A percentile compares a stretch with the other conserved stretches of the same genome.
phyloP scores from a whole-genome alignment of 2,329 filamentous ascomycete species.

The Epichloe typhina region DNA sequence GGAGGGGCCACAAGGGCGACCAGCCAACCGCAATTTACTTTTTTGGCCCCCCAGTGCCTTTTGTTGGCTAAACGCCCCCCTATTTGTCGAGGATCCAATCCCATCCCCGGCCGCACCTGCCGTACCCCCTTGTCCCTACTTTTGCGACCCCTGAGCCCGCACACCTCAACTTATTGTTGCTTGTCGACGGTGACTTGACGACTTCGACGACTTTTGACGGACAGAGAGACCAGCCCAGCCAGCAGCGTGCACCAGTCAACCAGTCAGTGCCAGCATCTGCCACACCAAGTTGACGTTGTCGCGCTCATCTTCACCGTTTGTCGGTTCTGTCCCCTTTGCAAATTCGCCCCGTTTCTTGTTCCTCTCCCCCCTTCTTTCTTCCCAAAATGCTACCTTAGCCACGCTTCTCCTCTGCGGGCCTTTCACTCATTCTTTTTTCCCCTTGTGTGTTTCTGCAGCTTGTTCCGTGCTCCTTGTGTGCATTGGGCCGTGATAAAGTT shows the following conservation, averaged over 20 bases:
- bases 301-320: neutral
- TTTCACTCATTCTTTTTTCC: slow-evolving; percentile 1
- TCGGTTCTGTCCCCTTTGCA: neutral
- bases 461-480: neutral
- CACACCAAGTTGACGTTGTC: neutral
- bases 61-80: neutral
- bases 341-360: neutral
- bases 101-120: neutral
- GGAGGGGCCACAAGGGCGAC: neutral
- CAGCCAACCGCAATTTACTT: slow-evolving; percentile 1
- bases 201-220: neutral
- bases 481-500: neutral
- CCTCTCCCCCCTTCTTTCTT: neutral
- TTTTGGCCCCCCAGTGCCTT: neutral
- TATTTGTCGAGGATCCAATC: neutral
- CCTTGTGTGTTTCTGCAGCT: slow-evolving; percentile 1
- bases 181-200: neutral
- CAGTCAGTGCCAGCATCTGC: neutral
- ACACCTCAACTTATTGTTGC: neutral
- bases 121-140: neutral
- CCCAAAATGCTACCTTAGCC: neutral
- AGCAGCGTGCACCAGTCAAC: neutral
- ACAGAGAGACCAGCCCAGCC: neutral
- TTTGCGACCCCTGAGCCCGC: neutral
- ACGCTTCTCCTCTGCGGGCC: neutral